Conservation (phyloP, 495 filamentous ascomycete genomes). For the Tuber indicum region DNA sequence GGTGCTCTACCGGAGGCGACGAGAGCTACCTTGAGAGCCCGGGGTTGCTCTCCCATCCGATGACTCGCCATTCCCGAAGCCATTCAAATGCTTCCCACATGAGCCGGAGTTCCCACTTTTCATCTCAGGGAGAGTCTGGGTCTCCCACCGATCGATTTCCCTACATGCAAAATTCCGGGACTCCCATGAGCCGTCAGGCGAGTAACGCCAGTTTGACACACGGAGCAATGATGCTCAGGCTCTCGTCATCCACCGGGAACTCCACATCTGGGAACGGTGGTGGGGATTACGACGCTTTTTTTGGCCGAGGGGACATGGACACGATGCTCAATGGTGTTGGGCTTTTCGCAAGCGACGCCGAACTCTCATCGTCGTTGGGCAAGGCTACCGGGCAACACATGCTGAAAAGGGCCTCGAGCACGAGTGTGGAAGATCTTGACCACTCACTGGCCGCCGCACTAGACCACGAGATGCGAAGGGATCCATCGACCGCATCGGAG, state of each 20-base stretch:
- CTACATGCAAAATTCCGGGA: constrained; percentile 9
- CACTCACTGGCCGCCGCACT: constrained; percentile 6
- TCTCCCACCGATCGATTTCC: constrained; percentile 20
- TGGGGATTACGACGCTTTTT: background rate
- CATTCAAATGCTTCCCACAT: constrained; percentile 23
- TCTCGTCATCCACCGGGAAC: constrained; percentile 22
- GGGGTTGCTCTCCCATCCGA: constrained; percentile 21
- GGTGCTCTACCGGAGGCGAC: constrained; percentile 18
- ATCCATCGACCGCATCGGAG: background rate
- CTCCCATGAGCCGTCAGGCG: constrained; percentile 28
- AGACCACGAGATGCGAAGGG: background rate
- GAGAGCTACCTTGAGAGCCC: constrained; percentile 21
- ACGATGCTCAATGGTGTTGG: constrained; percentile 19
- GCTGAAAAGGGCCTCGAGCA: constrained; percentile 24
- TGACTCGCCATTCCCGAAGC: constrained; percentile 25
- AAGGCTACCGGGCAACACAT: constrained; percentile 24
- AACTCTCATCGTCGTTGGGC: constrained; percentile 15
- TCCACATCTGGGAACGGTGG: constrained; percentile 15
- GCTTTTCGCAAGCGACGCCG: constrained; percentile 14
- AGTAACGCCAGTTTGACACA: constrained; percentile 17
- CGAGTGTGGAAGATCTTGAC: constrained; percentile 28
- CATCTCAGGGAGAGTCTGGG: constrained; percentile 20
- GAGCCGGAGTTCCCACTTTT: constrained; percentile 17
- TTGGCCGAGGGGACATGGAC: constrained; percentile 14
- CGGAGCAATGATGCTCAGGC: constrained; percentile 21